These are phyloP conservation scores for Prunella vulgaris DNA, from an alignment of 257 asterid species.

Conservation along the genomic window DNA sequence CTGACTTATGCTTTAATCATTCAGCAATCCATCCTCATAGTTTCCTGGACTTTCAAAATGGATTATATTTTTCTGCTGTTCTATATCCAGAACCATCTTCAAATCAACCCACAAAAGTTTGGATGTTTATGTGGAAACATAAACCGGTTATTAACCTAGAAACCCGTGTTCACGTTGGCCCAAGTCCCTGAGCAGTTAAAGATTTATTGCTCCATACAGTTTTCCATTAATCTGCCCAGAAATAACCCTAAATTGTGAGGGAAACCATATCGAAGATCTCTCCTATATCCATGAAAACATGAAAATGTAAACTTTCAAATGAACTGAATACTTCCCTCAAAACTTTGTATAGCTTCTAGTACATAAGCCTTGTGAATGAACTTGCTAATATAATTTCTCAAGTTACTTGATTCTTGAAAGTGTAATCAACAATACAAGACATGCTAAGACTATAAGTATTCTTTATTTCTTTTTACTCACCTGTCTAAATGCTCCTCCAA, in stretches of 20 bases:
- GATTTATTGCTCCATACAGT: not conserved
- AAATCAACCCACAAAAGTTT: not conserved
- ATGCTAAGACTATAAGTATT: not conserved
- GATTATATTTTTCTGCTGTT: not conserved
- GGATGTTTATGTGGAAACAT: not conserved
- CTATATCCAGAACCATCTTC: not conserved
- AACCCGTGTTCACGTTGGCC: not conserved
- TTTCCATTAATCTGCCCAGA: not conserved
- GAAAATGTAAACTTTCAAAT: not conserved
- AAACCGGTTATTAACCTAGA: not conserved
- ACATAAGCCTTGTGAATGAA: not conserved
- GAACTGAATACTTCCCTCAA: not conserved
- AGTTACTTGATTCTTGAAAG: not conserved
- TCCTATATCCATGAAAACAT: not conserved
- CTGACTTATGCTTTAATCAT: not conserved
- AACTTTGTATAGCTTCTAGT: not conserved
- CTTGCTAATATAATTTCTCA: not conserved
- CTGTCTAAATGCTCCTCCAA: constrained; percentile 90
- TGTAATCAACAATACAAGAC: not conserved
- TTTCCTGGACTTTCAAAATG: not conserved
- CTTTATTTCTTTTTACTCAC: constrained; percentile 30
- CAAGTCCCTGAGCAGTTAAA: not conserved
- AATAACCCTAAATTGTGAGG: not conserved
- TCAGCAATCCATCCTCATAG: not conserved
- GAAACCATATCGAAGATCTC: not conserved